phyloP scores from a whole-genome alignment of 148 eudicot genomes.

The Rhododendron williamsianum region DNA sequence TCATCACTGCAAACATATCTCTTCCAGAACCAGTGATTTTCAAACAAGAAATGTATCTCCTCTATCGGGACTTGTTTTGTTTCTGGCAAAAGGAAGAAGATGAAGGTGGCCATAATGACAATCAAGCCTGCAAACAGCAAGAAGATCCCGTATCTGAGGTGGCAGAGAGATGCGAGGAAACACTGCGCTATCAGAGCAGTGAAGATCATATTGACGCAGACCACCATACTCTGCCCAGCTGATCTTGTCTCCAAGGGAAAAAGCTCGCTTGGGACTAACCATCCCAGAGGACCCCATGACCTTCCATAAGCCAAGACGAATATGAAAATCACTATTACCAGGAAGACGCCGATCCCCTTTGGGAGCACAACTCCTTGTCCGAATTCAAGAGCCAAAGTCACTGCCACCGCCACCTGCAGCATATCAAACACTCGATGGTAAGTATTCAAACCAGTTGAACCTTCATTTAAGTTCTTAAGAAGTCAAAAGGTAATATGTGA shows the following conservation, averaged over 20 bases:
- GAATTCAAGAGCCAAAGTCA: constrained; percentile 51
- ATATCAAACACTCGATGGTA: not conserved
- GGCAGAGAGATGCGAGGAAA: constrained; percentile 67
- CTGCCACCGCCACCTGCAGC: constrained; percentile 64
- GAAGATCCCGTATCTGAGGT: constrained; percentile 75
- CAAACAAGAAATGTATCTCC: constrained; percentile 73
- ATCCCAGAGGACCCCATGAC: constrained; percentile 96
- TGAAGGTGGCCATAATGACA: constrained; percentile 50
- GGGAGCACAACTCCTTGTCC: constrained; percentile 48
- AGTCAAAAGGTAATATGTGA: not conserved
- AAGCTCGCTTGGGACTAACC: constrained; percentile 95
- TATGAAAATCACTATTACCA: constrained; percentile 62
- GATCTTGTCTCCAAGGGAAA: constrained; percentile 87
- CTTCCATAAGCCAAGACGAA: constrained; percentile 85
- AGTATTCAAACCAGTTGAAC: constrained; percentile 1
- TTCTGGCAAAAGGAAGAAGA: constrained; percentile 75
- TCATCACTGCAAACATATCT: not conserved
- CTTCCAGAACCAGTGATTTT: constrained; percentile 88
- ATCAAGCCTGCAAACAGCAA: constrained; percentile 73
- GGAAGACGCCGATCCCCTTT: constrained; percentile 43
- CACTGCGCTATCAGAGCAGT: constrained; percentile 75
- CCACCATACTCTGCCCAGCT: constrained; percentile 92
- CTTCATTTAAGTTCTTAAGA: not conserved
- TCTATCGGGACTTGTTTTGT: constrained; percentile 95
- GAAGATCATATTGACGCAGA: constrained; percentile 85